Conservation (phyloP, 352 stramenopile species). For the Globisporangium middletonii region DNA sequence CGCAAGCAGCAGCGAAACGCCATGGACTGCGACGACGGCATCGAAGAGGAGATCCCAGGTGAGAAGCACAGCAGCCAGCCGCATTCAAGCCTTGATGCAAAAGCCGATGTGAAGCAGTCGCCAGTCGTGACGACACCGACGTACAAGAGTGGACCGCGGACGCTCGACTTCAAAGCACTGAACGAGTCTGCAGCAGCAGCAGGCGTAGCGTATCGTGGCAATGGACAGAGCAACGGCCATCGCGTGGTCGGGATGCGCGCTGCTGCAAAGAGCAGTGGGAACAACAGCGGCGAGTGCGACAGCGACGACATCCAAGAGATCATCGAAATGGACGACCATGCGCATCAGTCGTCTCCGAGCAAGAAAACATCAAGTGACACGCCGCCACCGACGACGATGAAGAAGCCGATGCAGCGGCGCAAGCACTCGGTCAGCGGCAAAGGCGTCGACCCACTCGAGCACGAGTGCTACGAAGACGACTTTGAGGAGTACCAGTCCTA, state of each 20-base stretch:
- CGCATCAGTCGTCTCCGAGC: not conserved
- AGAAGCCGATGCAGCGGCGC: conserved; percentile 5
- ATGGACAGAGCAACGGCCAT: conserved; percentile 6
- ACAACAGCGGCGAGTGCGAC: conserved; percentile 50
- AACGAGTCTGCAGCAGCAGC: conserved; percentile 4
- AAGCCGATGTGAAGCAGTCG: conserved; percentile 15
- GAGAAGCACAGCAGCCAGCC: conserved; percentile 14
- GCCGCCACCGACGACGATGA: not conserved
- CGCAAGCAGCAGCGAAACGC: conserved; percentile 11
- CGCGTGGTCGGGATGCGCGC: not conserved
- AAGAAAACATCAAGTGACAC: conserved; percentile 7
- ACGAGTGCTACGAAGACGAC: conserved; percentile 73
- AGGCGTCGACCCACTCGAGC: conserved; percentile 32
- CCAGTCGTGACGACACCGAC: not conserved
- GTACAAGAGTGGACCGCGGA: conserved; percentile 19
- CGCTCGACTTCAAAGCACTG: conserved; percentile 23
- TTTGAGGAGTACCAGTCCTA: conserved; percentile 60
- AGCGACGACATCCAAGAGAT: conserved; percentile 80
- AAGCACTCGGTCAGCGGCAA: conserved; percentile 10
- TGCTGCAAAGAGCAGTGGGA: conserved; percentile 15
- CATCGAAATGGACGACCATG: conserved; percentile 53
- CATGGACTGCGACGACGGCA: conserved; percentile 46
- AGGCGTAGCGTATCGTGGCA: not conserved
- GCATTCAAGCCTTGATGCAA: conserved; percentile 9
- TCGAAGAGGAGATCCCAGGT: conserved; percentile 74